Percentiles rank a stretch among this genome's conserved stretches.
These are phyloP conservation scores for Arxiozyma slooffiae DNA, from an alignment of 1,139 yeast genomes.

Conservation along the genomic window DNA sequence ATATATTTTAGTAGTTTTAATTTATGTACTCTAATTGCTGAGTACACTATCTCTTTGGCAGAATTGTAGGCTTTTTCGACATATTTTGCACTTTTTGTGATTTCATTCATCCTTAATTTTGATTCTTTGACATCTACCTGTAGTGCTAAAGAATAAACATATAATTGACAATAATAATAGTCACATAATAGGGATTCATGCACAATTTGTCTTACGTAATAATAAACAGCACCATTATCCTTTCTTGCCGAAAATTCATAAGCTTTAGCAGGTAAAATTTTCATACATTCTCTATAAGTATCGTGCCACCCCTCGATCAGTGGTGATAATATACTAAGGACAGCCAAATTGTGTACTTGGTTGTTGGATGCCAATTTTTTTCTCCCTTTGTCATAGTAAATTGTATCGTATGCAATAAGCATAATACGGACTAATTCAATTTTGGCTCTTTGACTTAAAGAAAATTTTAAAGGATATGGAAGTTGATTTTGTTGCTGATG, in stretches of 20 bases:
- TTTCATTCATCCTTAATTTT: conserved; percentile 51
- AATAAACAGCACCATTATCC: conserved; percentile 31
- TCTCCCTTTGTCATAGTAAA: conserved; percentile 59
- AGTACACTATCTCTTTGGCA: conserved; percentile 68
- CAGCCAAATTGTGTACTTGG: conserved; percentile 60
- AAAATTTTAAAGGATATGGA: conserved; percentile 37
- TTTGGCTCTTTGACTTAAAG: conserved; percentile 64
- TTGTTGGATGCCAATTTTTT: conserved; percentile 23
- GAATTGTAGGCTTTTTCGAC: conserved; percentile 76
- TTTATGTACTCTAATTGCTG: conserved; percentile 61
- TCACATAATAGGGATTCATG: conserved; percentile 70
- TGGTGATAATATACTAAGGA: conserved; percentile 65
- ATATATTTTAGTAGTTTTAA: conserved; percentile 58
- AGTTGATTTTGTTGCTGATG: conserved; percentile 7
- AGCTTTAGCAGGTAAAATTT: conserved; percentile 32
- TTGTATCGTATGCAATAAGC: conserved; percentile 73
- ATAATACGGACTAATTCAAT: conserved; percentile 70
- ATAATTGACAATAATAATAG: conserved; percentile 72
- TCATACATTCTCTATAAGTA: conserved; percentile 47
- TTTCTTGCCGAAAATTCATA: conserved; percentile 13
- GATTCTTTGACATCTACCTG: conserved; percentile 36
- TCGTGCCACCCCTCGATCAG: conserved; percentile 70
- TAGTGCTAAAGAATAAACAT: conserved; percentile 73
- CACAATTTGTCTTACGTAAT: conserved; percentile 41
- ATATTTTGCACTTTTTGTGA: conserved; percentile 63